phyloP scores from a whole-genome alignment of 345 rosid species.

The Psidium friedrichsthalianum region DNA sequence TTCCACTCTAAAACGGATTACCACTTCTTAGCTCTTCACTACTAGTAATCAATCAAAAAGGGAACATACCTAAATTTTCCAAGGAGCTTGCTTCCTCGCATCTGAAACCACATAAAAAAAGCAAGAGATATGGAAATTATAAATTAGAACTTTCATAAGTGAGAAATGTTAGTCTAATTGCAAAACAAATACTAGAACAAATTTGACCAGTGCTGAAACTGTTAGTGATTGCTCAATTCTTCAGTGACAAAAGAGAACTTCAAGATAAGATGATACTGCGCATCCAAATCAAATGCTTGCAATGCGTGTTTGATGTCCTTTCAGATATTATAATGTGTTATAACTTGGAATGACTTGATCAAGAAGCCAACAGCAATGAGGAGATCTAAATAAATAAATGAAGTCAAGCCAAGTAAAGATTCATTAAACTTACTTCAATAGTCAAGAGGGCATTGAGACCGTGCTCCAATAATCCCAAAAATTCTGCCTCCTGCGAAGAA shows the following conservation, averaged over 20 bases:
- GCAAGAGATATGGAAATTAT: neutral
- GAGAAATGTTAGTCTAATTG: neutral
- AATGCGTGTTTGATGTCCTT: neutral
- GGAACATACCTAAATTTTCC: constrained; percentile 24
- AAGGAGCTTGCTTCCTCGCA: constrained; percentile 43
- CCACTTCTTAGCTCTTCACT: neutral
- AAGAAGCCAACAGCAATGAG: neutral
- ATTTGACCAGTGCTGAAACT: neutral
- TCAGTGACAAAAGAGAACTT: neutral
- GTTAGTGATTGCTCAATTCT: neutral
- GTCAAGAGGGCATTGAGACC: constrained; percentile 40
- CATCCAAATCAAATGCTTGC: neutral
- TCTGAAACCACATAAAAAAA: constrained; percentile 13
- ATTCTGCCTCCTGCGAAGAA: constrained; percentile 19
- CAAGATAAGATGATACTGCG: neutral
- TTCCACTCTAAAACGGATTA: neutral
- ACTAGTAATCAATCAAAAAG: neutral
- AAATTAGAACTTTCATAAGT: neutral
- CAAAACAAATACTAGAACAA: neutral
- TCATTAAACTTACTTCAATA: constrained; percentile 27
- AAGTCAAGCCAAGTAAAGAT: neutral
- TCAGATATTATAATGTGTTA: neutral
- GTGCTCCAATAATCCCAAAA: constrained; percentile 24
- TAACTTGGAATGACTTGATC: neutral
- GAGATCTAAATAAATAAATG: neutral